Evolutionary conservation across 352 stramenopile genomes (phyloP), one percentile per base, ranked within the genome.

Genomic region (Pythium vanterpoolii): DNA sequence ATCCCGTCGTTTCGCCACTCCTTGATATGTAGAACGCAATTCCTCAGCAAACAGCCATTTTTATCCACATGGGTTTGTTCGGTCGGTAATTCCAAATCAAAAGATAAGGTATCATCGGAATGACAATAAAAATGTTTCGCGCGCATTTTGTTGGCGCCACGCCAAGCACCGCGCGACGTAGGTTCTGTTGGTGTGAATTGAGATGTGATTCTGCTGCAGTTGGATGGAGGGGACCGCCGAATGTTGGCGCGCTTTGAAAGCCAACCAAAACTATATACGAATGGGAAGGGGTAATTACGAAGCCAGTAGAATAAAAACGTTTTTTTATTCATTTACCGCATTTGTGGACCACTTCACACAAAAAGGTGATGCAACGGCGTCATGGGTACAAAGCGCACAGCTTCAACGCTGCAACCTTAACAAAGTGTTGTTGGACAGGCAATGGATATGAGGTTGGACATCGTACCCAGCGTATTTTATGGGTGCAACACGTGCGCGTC

Each of bases 21-120:
- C 21, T 13, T n/a, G 10, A 5, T 4, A 49, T 28, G 34, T 31
- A 19, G 5, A 8, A 34, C 36, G 61, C 60, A 73, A 77, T 87
- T 93, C 81, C 83, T 93, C 83, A 93, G 83, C 50, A 89, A 90
- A 90, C 83, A 93, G 80, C 83, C 79, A 89, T 88, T 90, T 71
- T 40, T 92, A 73, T 93, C 80, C 69, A 89, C 83, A 90, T 70
- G 38, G 38, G 52, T 72, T 73, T 69, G 31, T 80, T 92, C 83
- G 69, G 83, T 89, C 83, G 83, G 83, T 93, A 93, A 93, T 93
- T 93, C 83, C 80, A 93, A 88, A 81, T 80, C 71, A 79, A 64
- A 86, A 70, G 71, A 83, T 77, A 76, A 77, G 78, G 84, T 66
- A 92, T 92, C 83, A 92, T 71, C 71, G 83, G 80, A 92, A 79